Percentiles rank a stretch among this genome's conserved stretches.
Evolutionary conservation across 768 basidiomycete species (phyloP).

Genomic region (Sporobolomyces phaffii): DNA sequence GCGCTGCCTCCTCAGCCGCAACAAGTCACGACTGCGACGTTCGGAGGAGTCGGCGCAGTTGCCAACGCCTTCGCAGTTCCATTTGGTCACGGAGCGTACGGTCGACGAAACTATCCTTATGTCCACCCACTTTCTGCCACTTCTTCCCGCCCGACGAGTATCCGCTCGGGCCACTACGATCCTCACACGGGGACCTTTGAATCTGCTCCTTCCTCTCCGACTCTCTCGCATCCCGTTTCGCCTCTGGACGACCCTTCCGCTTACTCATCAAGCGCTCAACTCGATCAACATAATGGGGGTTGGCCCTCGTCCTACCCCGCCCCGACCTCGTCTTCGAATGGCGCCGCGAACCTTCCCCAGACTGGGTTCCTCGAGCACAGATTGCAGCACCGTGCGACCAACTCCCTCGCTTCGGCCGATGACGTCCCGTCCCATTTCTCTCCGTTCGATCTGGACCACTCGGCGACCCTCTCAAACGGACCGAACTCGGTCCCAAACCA

Average conservation of each 20-base stretch:
- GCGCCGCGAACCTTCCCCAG: conserved; percentile 5
- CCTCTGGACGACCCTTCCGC: conserved; percentile 17
- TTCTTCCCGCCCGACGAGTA: conserved; percentile 31
- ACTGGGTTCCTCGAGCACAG: conserved; percentile 40
- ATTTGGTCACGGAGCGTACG: conserved; percentile 34
- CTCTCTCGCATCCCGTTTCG: conserved; percentile 21
- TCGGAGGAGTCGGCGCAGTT: conserved; percentile 34
- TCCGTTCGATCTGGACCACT: conserved; percentile 34
- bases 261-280: not conserved
- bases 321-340: not conserved
- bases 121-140: conserved; percentile 34
- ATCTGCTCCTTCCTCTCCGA: conserved; percentile 30
- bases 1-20: conserved; percentile 52
- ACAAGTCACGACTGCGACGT: conserved; percentile 44
- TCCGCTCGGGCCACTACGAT: conserved; percentile 33
- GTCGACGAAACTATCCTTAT: conserved; percentile 42
- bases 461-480: not conserved
- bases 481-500: no score
- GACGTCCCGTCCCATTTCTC: conserved; percentile 27
- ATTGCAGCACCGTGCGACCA: conserved; percentile 26
- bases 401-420: conserved; percentile 15
- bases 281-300: conserved; percentile 15
- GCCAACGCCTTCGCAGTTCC: conserved; percentile 40
- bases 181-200: conserved; percentile 30
- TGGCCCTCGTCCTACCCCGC: conserved; percentile 22